phyloP scores from a whole-genome alignment of 2,329 filamentous ascomycete species.

The Trichoderma brevicompactum region DNA sequence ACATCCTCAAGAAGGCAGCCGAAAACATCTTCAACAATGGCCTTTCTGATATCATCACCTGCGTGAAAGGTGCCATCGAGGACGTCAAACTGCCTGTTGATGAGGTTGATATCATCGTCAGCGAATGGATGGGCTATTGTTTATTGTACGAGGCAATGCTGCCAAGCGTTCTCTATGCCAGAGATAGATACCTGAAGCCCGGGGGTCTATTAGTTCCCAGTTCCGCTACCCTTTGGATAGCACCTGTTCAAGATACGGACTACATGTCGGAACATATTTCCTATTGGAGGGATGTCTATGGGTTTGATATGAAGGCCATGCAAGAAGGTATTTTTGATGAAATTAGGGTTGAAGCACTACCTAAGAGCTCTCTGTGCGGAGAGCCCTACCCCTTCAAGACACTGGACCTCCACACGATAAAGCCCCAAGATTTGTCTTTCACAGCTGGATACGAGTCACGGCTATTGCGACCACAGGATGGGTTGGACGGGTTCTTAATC shows the following conservation, averaged over 20 bases:
- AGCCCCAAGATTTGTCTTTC: slow-evolving; percentile 75
- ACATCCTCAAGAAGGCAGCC: slow-evolving; percentile 83
- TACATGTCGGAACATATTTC: slow-evolving; percentile 77
- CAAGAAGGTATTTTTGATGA: slow-evolving; percentile 80
- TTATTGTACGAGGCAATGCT: slow-evolving; percentile 96
- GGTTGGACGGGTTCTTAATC: slow-evolving; percentile 83
- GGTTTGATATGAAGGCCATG: slow-evolving; percentile 94
- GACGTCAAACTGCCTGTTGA: slow-evolving; percentile 78
- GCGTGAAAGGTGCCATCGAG: slow-evolving; percentile 84
- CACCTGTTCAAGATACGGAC: slow-evolving; percentile 76
- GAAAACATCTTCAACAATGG: slow-evolving; percentile 85
- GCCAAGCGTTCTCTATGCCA: slow-evolving; percentile 84
- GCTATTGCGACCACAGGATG: slow-evolving; percentile 64
- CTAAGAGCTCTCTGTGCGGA: slow-evolving; percentile 62
- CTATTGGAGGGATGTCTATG: slow-evolving; percentile 93
- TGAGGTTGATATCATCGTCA: slow-evolving; percentile 91
- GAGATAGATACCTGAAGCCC: slow-evolving; percentile 81
- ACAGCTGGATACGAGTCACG: slow-evolving; percentile 67
- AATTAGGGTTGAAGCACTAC: slow-evolving; percentile 75
- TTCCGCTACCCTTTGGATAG: slow-evolving; percentile 80
- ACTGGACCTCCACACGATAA: slow-evolving; percentile 76
- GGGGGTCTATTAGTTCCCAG: slow-evolving; percentile 85
- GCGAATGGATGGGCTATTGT: slow-evolving; percentile 97
- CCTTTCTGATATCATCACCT: slow-evolving; percentile 73
- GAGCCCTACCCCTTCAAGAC: slow-evolving; percentile 69